Conservation (phyloP, 768 basidiomycete species). For the Pulveroboletus ravenelii region DNA sequence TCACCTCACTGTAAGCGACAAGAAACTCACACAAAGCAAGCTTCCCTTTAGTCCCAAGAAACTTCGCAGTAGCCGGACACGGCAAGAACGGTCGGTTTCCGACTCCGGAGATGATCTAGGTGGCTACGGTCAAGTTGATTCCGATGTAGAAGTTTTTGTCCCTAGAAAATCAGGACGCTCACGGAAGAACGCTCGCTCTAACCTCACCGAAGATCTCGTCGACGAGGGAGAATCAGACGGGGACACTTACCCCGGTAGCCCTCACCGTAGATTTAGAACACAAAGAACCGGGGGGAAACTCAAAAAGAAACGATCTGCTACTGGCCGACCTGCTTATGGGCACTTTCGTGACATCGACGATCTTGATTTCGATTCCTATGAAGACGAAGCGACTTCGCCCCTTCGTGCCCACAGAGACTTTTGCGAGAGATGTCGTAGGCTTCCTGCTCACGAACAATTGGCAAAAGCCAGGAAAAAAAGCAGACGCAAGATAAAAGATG, state of each 20-base stretch:
- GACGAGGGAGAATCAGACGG: slow-evolving; percentile 31
- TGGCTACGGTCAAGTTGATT: slow-evolving; percentile 33
- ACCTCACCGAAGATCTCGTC: slow-evolving; percentile 27
- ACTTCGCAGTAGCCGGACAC: slow-evolving; percentile 36
- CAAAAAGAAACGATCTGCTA: slow-evolving; percentile 32
- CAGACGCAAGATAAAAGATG: slow-evolving; percentile 35
- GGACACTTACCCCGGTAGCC: slow-evolving; percentile 33
- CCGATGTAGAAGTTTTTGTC: slow-evolving; percentile 19
- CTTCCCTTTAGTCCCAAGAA: slow-evolving; percentile 71
- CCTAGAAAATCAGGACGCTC: slow-evolving; percentile 48
- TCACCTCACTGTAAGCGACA: slow-evolving; percentile 9
- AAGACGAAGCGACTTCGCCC: slow-evolving; percentile 52
- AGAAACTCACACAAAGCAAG: slow-evolving; percentile 20
- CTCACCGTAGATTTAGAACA: slow-evolving; percentile 4
- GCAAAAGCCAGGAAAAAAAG: slow-evolving; percentile 41
- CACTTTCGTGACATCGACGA: slow-evolving; percentile 40
- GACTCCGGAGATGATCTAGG: slow-evolving; percentile 42
- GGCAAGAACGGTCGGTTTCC: slow-evolving; percentile 20
- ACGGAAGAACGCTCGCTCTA: slow-evolving; percentile 36
- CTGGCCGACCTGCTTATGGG: slow-evolving; percentile 47
- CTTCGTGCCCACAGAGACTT: slow-evolving; percentile 56
- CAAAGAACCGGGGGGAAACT: slow-evolving; percentile 1
- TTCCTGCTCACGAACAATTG: slow-evolving; percentile 55
- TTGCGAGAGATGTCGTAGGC: slow-evolving; percentile 69
- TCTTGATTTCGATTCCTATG: slow-evolving; percentile 39